These are phyloP conservation scores for Triticum turgidum DNA, from an alignment of 176 grass and related monocot genomes.

Conservation along the genomic window DNA sequence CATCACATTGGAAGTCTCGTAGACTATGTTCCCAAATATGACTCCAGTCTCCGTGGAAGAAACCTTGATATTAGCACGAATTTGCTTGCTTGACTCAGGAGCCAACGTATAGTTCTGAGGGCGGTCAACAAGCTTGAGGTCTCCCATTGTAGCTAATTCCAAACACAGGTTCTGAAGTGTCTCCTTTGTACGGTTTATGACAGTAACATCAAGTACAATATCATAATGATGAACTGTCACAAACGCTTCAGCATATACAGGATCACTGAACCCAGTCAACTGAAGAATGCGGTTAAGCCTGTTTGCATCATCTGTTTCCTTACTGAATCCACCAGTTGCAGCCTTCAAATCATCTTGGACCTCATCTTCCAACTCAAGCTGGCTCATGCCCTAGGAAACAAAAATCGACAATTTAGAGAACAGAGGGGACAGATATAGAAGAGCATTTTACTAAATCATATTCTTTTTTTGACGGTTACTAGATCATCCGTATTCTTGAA, in stretches of 20 bases:
- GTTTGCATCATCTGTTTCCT: conserved; percentile 45
- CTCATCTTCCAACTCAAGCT: conserved; percentile 66
- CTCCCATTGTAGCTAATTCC: conserved; percentile 66
- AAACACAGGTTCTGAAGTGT: conserved; percentile 73
- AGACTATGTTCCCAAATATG: conserved; percentile 70
- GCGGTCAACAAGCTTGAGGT: conserved; percentile 62
- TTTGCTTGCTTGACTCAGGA: conserved; percentile 60
- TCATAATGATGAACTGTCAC: conserved; percentile 71
- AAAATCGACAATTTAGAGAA: conserved; percentile 26
- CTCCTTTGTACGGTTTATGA: conserved; percentile 65
- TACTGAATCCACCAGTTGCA: conserved; percentile 64
- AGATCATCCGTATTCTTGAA: background rate
- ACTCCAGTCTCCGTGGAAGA: conserved; percentile 65
- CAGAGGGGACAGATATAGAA: background rate
- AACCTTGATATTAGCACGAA: conserved; percentile 65
- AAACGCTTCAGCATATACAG: conserved; percentile 66
- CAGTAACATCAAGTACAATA: conserved; percentile 63
- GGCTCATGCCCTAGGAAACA: conserved; percentile 57
- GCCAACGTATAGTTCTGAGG: conserved; percentile 65
- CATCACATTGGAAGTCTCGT: conserved; percentile 63
- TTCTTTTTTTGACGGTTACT: too few relatives aligned
- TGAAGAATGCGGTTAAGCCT: conserved; percentile 58
- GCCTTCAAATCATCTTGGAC: conserved; percentile 66
- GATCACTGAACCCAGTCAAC: conserved; percentile 63
- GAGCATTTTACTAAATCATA: background rate